Percentiles rank a stretch among this genome's conserved stretches.
Conservation (phyloP, 1,284 basidiomycete genomes). For the Cryptococcus sp. region DNA sequence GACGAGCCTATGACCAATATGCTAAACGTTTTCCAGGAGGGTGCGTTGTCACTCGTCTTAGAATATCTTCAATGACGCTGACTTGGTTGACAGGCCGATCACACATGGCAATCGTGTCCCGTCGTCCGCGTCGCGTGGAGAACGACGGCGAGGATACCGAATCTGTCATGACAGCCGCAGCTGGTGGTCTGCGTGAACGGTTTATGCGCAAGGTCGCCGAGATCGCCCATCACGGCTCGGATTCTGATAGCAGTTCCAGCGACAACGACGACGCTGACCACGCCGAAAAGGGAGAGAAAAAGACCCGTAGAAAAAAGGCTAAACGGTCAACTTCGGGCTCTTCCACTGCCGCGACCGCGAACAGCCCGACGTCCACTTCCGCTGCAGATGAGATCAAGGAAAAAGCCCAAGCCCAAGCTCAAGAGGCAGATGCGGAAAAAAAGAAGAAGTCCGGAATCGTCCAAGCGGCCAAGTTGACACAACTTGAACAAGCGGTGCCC, state of each 20-base stretch:
- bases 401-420: constrained; percentile 11
- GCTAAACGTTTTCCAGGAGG: constrained; percentile 87
- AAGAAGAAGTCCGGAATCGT: constrained; percentile 54
- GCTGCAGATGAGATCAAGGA: constrained; percentile 31
- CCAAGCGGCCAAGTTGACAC: constrained; percentile 55
- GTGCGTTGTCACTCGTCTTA: constrained; percentile 41
- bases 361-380: constrained; percentile 30
- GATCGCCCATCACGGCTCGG: constrained; percentile 54
- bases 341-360: constrained; percentile 9
- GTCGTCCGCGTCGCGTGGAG: constrained; percentile 52
- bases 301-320: constrained; percentile 18
- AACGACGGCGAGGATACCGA: constrained; percentile 33
- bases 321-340: constrained; percentile 13
- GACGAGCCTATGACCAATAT: constrained; percentile 85
- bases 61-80: constrained; percentile 1
- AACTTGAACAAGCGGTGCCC: constrained; percentile 76
- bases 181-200: constrained; percentile 55
- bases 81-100: constrained; percentile 57
- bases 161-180: constrained; percentile 53
- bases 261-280: constrained; percentile 54
- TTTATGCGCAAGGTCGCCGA: constrained; percentile 40
- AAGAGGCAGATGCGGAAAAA: constrained; percentile 40
- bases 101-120: constrained; percentile 86
- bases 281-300: constrained; percentile 24
- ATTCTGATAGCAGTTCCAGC: constrained; percentile 62